Evolutionary conservation across 2,329 filamentous ascomycete genomes (phyloP).

Genomic region (Parafenestella ontariensis): DNA sequence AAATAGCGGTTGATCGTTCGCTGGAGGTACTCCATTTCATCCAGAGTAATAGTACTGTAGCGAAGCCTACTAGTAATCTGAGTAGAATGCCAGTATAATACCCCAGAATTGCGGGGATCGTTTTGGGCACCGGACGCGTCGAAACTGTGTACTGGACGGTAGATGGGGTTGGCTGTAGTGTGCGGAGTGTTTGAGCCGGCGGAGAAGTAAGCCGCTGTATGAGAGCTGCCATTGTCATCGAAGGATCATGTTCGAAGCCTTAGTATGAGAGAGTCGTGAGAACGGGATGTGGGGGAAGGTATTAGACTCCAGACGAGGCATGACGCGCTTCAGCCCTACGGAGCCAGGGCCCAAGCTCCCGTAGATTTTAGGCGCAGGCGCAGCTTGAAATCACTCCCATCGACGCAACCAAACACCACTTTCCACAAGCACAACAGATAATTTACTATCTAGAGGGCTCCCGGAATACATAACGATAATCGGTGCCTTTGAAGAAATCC

Average conservation of each 20-base stretch:
- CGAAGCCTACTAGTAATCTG: slow-evolving; percentile 53
- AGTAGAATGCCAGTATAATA: slow-evolving; percentile 55
- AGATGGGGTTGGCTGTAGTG: slow-evolving; percentile 68
- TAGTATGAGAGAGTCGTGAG: neutral
- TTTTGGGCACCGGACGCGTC: slow-evolving; percentile 67
- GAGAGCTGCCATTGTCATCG: slow-evolving; percentile 26
- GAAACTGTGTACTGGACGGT: slow-evolving; percentile 94
- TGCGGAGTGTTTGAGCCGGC: slow-evolving; percentile 32
- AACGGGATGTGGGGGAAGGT: slow-evolving; percentile 8
- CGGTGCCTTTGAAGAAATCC: no score
- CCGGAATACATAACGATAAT: no score
- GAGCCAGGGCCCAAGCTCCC: slow-evolving; percentile 23
- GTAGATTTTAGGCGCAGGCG: slow-evolving; percentile 3
- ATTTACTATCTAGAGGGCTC: neutral
- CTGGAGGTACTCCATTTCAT: slow-evolving; percentile 27
- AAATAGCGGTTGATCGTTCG: slow-evolving; percentile 1
- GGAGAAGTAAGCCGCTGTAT: slow-evolving; percentile 38
- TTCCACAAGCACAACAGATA: neutral
- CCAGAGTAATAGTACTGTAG: slow-evolving; percentile 49
- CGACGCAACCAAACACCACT: neutral
- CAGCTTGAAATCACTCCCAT: slow-evolving; percentile 13
- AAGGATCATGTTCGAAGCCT: slow-evolving; percentile 6
- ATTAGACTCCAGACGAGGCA: slow-evolving; percentile 1
- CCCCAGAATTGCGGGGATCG: slow-evolving; percentile 54
- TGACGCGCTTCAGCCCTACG: slow-evolving; percentile 18